Base-by-base conservation (phyloP, 106 monocot genomes). In the Platanthera guangdongensis region DNA sequence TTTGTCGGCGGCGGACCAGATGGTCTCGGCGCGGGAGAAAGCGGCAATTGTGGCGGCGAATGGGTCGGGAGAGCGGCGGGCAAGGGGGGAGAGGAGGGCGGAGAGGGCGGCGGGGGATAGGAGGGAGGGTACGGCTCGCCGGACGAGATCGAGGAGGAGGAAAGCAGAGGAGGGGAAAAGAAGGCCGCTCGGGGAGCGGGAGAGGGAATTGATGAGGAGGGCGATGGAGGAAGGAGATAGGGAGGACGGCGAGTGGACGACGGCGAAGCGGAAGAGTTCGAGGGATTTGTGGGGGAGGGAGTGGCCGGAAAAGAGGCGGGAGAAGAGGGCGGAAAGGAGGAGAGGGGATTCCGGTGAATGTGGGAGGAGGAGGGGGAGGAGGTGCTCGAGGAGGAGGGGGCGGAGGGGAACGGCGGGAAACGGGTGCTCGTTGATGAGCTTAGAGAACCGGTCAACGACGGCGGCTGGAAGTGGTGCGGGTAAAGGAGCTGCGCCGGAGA, bases 21-120 rank as follows among this genome's bases (percentile, higher is more conserved):
- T 68, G 2, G 60, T 60, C 52, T 86, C 80, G 79, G 87, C 78
- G 47, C 76, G 78, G 57, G 79, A 74, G 68, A 96, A 93, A 69
- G 81, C 77, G 46, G 47, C 6, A 52, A 93, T 50, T 18, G 96
- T 83, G 50, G 84, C 79, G 48, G 80, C 78, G 80, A 93, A 96
- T 45, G 88, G 63, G 28, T 46, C 53, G 52, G 88, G 51, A 18
- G 49, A 67, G 82, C 79, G 86, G 79, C 83, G 84, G 69, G 88
- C 87, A 60, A 76, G 77, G 55, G 72, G 76, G 60, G 88, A 76
- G 79, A 84, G 79, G 75, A 90, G 65, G 47, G 82, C 51, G 79
- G 82, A 55, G 72, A 86, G 79, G 73, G 82, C 13, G 19, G 64
- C 57, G 79, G 69, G 68, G 47, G 88, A 62, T 74, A 82, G 65